Conservation (phyloP, 106 monocot species). For the Apostasia ramifera region DNA sequence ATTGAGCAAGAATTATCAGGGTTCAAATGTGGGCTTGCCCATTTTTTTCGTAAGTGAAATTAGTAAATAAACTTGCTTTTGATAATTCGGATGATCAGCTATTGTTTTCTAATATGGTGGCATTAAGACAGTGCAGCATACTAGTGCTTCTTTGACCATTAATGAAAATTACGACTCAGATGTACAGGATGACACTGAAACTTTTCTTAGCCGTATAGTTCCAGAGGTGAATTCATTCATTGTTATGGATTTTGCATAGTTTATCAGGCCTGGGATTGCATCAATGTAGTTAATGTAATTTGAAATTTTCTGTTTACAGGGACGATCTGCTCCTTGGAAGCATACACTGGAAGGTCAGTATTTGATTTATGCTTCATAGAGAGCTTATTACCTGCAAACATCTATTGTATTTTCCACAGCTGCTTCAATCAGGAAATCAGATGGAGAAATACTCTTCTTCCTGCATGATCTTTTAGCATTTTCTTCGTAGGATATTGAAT, state of each 20-base stretch:
- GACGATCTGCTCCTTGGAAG: slow-evolving; percentile 92
- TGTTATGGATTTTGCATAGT: background rate
- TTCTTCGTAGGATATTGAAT: too few species aligned
- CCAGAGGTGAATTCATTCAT: slow-evolving; percentile 58
- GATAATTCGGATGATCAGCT: background rate
- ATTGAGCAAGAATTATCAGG: slow-evolving; percentile 75
- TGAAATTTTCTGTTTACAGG: slow-evolving; percentile 36
- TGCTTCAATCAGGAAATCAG: too few species aligned
- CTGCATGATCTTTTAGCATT: too few species aligned
- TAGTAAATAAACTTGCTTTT: background rate
- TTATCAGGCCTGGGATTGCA: background rate
- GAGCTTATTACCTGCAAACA: too few species aligned
- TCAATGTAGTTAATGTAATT: background rate
- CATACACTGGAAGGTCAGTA: slow-evolving; percentile 88
- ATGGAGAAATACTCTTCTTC: too few species aligned
- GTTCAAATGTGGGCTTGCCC: slow-evolving; percentile 91
- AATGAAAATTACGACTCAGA: slow-evolving; percentile 98
- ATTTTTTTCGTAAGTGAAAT: slow-evolving; percentile 81
- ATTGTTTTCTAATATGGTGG: slow-evolving; percentile 1
- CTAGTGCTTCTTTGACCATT: slow-evolving; percentile 96
- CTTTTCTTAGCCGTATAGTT: slow-evolving; percentile 79
- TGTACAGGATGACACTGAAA: slow-evolving; percentile 95
- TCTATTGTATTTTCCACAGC: too few species aligned
- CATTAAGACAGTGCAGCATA: slow-evolving; percentile 81
- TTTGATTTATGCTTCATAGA: background rate